Base-by-base conservation (phyloP, 2,329 filamentous ascomycete genomes). In the Aspergillus hiratsukae region DNA sequence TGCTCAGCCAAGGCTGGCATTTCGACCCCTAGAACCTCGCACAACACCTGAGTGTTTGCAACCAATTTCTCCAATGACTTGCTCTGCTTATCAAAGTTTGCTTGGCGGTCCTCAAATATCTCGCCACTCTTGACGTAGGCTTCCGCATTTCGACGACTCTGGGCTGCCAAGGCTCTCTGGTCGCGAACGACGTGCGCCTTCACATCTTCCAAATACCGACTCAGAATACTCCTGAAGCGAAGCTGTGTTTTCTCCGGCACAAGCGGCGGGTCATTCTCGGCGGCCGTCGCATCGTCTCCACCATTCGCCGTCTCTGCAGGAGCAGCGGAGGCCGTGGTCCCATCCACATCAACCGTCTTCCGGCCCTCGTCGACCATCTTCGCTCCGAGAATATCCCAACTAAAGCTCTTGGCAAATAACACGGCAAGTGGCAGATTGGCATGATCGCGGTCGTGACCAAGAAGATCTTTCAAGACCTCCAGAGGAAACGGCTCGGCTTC, bases 41-140 rank as follows among this genome's bases (percentile, higher is more conserved):
- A 92, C 57, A 99, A 81, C 19, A 92, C 84, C 70, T 99, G 95
- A 0, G 93, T 91, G 72, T 96, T 97, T 23, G 90, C 80, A 27
- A 96, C 81, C 3, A 99, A 82, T 62, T 92, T 91, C 71, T 99
- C 94, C 69, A 97, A 91, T 0, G 88, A 83, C 74, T 97, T 99
- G 55, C 92, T 81, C 64, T 94, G 89, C 73, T 92, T 97, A 72
- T 99, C 95, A 64, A 95, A 96, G 69, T 92, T 97, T 53, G 91
- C 85, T 71, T 99, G 94, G 51, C 94, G 88, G 69, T 99, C 94
- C 71, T 99, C 94, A 62, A 99, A 97, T 4, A 99, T 93, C 70
- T 99, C 94, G 2, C 94, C 94, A 40, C 94, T 97, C 69, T 97
- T 97, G 66, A 99, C 93, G 67, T 99, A 99, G 5, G 93, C 94